Conservation (phyloP, 768 basidiomycete genomes). For the Lentinula raphanica region DNA sequence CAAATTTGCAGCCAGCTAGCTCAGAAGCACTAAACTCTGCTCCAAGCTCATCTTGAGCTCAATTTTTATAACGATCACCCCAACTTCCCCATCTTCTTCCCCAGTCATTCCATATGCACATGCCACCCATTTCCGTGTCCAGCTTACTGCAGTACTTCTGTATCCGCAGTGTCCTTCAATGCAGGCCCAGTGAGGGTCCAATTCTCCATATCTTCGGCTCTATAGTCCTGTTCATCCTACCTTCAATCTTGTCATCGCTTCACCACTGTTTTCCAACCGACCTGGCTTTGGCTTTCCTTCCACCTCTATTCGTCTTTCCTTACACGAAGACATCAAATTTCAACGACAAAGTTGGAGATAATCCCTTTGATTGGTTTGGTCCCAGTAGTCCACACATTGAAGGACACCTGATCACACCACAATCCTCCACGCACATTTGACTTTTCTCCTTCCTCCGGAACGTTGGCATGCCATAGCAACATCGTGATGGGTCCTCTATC, state of each 20-base stretch:
- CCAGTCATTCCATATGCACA: conserved; percentile 58
- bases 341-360: conserved; percentile 65
- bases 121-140: conserved; percentile 48
- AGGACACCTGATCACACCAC: conserved; percentile 51
- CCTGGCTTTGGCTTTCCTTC: conserved; percentile 42
- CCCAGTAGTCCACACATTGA: conserved; percentile 37
- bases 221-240: conserved; percentile 65
- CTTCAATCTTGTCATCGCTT: conserved; percentile 87
- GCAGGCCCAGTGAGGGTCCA: conserved; percentile 61
- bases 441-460: conserved; percentile 5
- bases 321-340: conserved; percentile 54
- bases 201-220: conserved; percentile 87
- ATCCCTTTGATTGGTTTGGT: conserved; percentile 78
- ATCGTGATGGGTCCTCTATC: conserved; percentile 20
- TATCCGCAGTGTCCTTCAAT: conserved; percentile 66
- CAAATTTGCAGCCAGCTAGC: conserved; percentile 52
- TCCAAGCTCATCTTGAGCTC: conserved; percentile 70
- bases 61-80: conserved; percentile 71
- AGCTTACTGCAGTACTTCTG: conserved; percentile 75
- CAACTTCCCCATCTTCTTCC: conserved; percentile 57
- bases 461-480: conserved; percentile 15
- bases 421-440: conserved; percentile 25
- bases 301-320: conserved; percentile 66
- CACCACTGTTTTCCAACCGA: conserved; percentile 77
- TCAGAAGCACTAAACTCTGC: conserved; percentile 75